These are phyloP conservation scores for Penicillium crystallinum DNA, from an alignment of 495 filamentous ascomycete genomes.

Conservation along the genomic window DNA sequence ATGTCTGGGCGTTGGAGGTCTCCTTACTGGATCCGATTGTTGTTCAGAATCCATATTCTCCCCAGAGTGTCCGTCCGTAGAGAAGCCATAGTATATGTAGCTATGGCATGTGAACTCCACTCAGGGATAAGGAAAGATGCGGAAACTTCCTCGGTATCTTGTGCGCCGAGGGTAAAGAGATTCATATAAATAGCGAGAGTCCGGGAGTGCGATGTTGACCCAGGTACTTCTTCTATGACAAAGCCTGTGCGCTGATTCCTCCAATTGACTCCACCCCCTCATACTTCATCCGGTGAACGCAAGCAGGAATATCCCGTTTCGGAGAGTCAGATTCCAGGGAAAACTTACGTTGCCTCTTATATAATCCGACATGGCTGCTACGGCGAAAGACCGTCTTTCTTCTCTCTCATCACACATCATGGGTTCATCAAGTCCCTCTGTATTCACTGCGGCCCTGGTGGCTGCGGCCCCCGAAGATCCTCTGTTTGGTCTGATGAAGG, in stretches of 20 bases:
- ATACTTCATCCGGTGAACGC: slow-evolving; percentile 30
- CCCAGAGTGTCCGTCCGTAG: too few relatives aligned
- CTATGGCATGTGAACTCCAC: slow-evolving; percentile 5
- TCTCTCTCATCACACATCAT: slow-evolving; percentile 45
- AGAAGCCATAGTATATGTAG: too few relatives aligned
- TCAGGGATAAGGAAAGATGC: not conserved
- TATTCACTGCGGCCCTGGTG: slow-evolving; percentile 73
- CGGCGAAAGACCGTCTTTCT: slow-evolving; percentile 35
- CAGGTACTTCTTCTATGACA: not conserved
- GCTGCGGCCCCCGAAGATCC: slow-evolving; percentile 92
- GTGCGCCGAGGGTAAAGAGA: slow-evolving; percentile 3
- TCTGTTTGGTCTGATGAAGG: slow-evolving; percentile 88
- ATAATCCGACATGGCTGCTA: slow-evolving; percentile 15
- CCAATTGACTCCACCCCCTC: slow-evolving; percentile 17
- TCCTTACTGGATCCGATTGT: too few relatives aligned
- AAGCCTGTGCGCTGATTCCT: slow-evolving; percentile 12
- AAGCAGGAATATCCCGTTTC: slow-evolving; percentile 25
- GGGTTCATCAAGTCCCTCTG: slow-evolving; percentile 47
- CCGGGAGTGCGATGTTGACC: too few relatives aligned
- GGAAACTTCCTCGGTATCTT: slow-evolving; percentile 1
- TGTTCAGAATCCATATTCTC: too few relatives aligned
- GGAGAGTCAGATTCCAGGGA: slow-evolving; percentile 23
- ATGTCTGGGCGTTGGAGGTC: too few relatives aligned
- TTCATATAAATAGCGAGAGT: too few relatives aligned
- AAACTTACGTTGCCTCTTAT: slow-evolving; percentile 1